These are phyloP conservation scores for Anastatica hierochuntica DNA, from an alignment of 345 rosid species.

Conservation along the genomic window DNA sequence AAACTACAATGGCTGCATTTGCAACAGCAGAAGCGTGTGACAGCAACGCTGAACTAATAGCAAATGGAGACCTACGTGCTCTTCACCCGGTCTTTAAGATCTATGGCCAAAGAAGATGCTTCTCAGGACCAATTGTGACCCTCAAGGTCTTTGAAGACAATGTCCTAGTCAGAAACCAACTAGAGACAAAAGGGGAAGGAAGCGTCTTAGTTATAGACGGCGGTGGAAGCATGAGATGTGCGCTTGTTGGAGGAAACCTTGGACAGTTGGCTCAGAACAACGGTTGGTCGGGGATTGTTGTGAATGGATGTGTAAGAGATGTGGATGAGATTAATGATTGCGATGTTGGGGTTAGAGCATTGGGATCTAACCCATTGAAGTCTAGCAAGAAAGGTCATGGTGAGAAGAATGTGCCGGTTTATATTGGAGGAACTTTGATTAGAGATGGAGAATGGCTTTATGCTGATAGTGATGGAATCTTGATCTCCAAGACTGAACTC, in stretches of 20 bases:
- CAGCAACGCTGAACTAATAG: slow-evolving; percentile 44
- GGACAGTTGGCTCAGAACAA: slow-evolving; percentile 63
- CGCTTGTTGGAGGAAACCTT: slow-evolving; percentile 71
- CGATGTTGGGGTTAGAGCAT: slow-evolving; percentile 66
- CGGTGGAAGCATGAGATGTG: slow-evolving; percentile 83
- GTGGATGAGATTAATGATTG: slow-evolving; percentile 76
- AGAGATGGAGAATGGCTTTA: slow-evolving; percentile 79
- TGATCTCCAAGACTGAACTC: slow-evolving; percentile 53
- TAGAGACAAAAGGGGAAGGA: slow-evolving; percentile 73
- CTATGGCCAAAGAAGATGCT: slow-evolving; percentile 56
- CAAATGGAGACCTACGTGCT: slow-evolving; percentile 57
- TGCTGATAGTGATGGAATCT: slow-evolving; percentile 76
- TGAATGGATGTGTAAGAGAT: slow-evolving; percentile 76
- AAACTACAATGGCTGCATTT: slow-evolving; percentile 36
- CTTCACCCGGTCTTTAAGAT: slow-evolving; percentile 61
- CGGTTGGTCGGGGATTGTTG: slow-evolving; percentile 80
- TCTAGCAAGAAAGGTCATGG: slow-evolving; percentile 71
- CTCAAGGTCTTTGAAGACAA: slow-evolving; percentile 86
- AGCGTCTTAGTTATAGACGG: slow-evolving; percentile 77
- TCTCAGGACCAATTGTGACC: slow-evolving; percentile 70
- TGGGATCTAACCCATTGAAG: slow-evolving; percentile 73
- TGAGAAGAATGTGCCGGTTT: slow-evolving; percentile 49
- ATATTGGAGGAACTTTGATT: slow-evolving; percentile 51
- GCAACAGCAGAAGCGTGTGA: slow-evolving; percentile 88
- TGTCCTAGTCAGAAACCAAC: slow-evolving; percentile 56